phyloP scores from a whole-genome alignment of 345 rosid genomes.

The Camelina sativa region DNA sequence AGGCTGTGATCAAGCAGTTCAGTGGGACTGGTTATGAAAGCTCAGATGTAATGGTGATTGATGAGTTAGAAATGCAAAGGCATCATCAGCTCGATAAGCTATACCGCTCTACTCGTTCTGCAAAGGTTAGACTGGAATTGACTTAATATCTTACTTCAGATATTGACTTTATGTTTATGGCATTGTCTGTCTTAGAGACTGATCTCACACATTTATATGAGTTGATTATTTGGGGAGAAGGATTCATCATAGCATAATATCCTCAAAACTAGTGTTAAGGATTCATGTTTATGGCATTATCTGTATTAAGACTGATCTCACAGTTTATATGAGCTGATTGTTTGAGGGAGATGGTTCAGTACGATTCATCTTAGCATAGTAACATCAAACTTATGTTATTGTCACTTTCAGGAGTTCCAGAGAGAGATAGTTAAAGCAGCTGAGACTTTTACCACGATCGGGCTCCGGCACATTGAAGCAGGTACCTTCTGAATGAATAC shows the following conservation, averaged over 20 bases:
- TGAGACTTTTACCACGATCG: conserved; percentile 73
- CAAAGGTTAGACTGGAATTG: conserved; percentile 54
- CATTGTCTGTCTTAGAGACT: not conserved
- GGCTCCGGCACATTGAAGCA: conserved; percentile 85
- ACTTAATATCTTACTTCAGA: conserved; percentile 9
- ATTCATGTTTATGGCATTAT: not conserved
- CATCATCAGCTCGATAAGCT: conserved; percentile 93
- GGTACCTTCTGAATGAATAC: conserved; percentile 49
- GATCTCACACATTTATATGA: not conserved
- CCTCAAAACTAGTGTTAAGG: no score
- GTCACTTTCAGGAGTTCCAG: conserved; percentile 78
- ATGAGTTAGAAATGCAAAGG: conserved; percentile 91
- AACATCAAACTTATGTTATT: conserved; percentile 16
- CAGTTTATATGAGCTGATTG: not conserved
- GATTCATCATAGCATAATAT: not conserved
- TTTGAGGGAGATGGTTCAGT: not conserved
- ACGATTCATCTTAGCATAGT: not conserved
- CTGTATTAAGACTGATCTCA: not conserved
- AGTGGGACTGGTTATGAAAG: conserved; percentile 88
- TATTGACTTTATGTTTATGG: not conserved
- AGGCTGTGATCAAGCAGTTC: conserved; percentile 98
- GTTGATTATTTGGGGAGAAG: not conserved
- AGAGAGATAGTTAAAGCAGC: conserved; percentile 82
- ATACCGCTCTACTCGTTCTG: conserved; percentile 80
- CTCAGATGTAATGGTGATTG: conserved; percentile 86